Evolutionary conservation across 78 protist genomes (phyloP), one percentile per base, ranked within the genome.

Genomic region (Dictyostelium firmibasis): DNA sequence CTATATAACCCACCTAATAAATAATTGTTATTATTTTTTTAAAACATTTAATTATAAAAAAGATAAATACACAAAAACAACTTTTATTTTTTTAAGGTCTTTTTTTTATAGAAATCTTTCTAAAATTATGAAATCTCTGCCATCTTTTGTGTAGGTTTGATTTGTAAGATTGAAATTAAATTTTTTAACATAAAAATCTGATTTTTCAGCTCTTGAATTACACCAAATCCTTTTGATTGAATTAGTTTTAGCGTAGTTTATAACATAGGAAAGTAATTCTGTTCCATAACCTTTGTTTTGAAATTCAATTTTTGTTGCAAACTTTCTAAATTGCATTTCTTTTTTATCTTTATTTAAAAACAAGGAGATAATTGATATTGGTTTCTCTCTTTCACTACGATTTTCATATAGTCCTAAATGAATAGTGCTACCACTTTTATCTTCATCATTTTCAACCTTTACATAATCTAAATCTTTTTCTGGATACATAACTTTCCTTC

Each of bases 271-370:
- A 3, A 76, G 25, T 38, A 76, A 41, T 4, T 13, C 18, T 23
- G 47, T 38, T 38, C 62, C 82, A 38, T 38, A 76, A 38, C 82
- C 82, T 25, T 36, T 76, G 14, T 33, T 38, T 76, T 76, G 82
- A 38, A 4, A 38, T 14, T 36, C 53, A 4, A 38, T 36, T 23
- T 36, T 76, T 20, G 82, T 76, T 76, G 82, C 82, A 33, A 76
- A 76, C n/a, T 76, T 76, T 25, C 82, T 76, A 76, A 76, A 76
- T 76, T 76, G 82, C 2, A 76, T 9, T 36, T 76, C 82, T n/a
- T 10, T 38, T 14, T 31, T 14, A 31, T 70, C 77, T 70, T 38
- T 41, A 36, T 41, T 76, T 36, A 76, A 35, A 76, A 76, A 76
- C 7, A 76, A 38, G 18, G 82, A 76, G 1, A 76, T 23, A 4